phyloP scores from a whole-genome alignment of 1,139 yeast species.

The Scheffersomyces parashehatae region DNA sequence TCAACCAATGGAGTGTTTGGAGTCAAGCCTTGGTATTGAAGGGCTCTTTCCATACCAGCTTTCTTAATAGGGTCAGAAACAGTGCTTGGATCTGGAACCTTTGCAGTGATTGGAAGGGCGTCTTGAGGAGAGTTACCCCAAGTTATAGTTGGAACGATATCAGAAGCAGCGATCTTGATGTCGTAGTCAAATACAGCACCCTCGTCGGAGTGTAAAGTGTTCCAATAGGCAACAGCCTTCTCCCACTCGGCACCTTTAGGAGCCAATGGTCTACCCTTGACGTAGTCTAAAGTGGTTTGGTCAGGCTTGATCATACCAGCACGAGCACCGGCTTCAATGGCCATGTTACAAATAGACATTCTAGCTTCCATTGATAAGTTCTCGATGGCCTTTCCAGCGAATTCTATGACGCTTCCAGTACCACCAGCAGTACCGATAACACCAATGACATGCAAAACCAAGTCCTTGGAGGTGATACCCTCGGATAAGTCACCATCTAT shows the following conservation, averaged over 20 bases:
- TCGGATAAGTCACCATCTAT: constrained; percentile 81
- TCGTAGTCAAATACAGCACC: constrained; percentile 89
- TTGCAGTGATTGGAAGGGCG: constrained; percentile 89
- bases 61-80: constrained; percentile 73
- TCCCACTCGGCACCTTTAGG: constrained; percentile 95
- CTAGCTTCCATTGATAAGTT: constrained; percentile 95
- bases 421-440: constrained; percentile 99
- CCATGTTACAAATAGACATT: constrained; percentile 99
- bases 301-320: constrained; percentile 99
- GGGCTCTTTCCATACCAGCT: constrained; percentile 87
- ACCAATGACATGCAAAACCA: constrained; percentile 91
- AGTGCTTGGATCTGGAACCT: constrained; percentile 84
- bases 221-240: constrained; percentile 90
- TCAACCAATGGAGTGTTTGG: constrained; percentile 80
- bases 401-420: constrained; percentile 94
- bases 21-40: constrained; percentile 84
- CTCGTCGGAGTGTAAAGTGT: constrained; percentile 78
- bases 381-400: constrained; percentile 93
- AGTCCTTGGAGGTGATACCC: constrained; percentile 94
- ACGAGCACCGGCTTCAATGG: constrained; percentile 98
- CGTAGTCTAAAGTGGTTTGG: constrained; percentile 79
- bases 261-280: constrained; percentile 91
- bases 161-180: constrained; percentile 76
- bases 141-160: constrained; percentile 92
- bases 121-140: constrained; percentile 99